These are phyloP conservation scores for Ensete glaucum DNA, from an alignment of 176 grass and related monocot species.

Conservation along the genomic window DNA sequence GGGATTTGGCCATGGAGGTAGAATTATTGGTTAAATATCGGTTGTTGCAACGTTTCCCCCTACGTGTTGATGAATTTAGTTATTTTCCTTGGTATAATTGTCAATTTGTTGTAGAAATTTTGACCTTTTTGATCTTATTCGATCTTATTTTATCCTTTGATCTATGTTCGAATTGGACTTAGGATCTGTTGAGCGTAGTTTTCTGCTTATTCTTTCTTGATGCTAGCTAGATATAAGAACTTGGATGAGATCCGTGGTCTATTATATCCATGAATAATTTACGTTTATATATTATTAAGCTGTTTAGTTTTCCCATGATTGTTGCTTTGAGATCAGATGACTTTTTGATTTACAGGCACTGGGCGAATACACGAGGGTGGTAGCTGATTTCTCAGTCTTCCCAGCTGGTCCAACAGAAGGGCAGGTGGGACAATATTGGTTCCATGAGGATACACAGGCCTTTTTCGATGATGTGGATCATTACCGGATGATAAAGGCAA, in stretches of 20 bases:
- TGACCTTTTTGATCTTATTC: background rate
- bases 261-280: too few species aligned
- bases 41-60: background rate
- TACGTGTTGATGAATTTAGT: background rate
- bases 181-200: too few species aligned
- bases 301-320: background rate
- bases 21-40: background rate
- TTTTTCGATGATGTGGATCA: slow-evolving; percentile 83
- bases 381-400: slow-evolving; percentile 70
- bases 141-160: background rate
- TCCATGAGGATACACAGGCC: slow-evolving; percentile 80
- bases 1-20: background rate
- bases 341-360: slow-evolving; percentile 30
- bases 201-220: background rate
- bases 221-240: background rate
- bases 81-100: background rate
- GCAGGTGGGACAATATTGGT: slow-evolving; percentile 67
- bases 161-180: background rate
- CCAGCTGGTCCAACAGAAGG: slow-evolving; percentile 39
- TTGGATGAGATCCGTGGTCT: background rate
- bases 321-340: background rate
- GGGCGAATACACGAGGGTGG: slow-evolving; percentile 79
- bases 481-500: slow-evolving; percentile 85
- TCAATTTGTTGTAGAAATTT: background rate
- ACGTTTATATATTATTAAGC: background rate